Conservation (phyloP, 805 yeast genomes). For the Wickerhamomyces canadensis region DNA sequence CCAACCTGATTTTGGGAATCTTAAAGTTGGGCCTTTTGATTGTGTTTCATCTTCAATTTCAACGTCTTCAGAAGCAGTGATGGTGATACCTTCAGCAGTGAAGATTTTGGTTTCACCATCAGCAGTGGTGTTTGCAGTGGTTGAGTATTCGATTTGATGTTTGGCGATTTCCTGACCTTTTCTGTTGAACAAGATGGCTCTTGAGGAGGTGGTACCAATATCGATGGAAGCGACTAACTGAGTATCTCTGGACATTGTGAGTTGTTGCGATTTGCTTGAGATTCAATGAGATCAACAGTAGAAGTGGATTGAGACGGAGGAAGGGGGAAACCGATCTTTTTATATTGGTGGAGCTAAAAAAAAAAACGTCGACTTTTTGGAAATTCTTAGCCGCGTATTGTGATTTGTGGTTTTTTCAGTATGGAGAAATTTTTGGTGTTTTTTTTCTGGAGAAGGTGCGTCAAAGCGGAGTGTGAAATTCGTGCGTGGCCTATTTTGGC, state of each 20-base stretch:
- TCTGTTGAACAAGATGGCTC: conserved; percentile 75
- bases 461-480: too few relatives aligned
- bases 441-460: conserved; percentile 1
- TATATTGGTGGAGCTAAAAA: background rate
- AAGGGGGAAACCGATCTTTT: background rate
- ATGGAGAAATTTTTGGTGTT: conserved; percentile 1
- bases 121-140: conserved; percentile 52
- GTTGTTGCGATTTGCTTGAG: background rate
- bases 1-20: conserved; percentile 85
- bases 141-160: conserved; percentile 85
- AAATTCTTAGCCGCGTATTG: too few relatives aligned
- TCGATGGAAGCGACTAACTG: conserved; percentile 63
- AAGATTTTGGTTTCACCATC: conserved; percentile 50
- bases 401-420: background rate
- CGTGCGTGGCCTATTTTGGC: too few relatives aligned
- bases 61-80: conserved; percentile 46
- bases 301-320: too few relatives aligned
- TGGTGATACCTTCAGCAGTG: conserved; percentile 70
- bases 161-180: conserved; percentile 76
- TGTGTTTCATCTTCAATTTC: conserved; percentile 51
- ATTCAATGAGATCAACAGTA: too few relatives aligned
- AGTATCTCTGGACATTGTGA: conserved; percentile 23
- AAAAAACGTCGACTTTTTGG: too few relatives aligned
- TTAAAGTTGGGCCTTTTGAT: conserved; percentile 58
- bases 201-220: conserved; percentile 87